Conservation (phyloP, 805 yeast genomes). For the Starmerella davenportii region DNA sequence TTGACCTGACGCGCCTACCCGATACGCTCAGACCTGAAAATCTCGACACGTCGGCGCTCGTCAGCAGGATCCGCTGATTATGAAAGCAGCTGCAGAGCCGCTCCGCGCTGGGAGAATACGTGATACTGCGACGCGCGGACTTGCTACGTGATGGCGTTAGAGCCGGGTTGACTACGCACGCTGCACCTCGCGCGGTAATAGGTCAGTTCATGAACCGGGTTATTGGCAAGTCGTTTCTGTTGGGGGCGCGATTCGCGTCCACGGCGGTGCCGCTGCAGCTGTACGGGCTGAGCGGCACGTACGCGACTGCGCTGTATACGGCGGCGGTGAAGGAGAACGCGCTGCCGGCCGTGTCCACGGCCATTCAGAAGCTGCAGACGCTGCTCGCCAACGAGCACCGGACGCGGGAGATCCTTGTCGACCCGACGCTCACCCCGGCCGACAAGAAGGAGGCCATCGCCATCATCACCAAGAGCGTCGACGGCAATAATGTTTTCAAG, state of each 20-base stretch:
- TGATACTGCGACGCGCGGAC: too few relatives aligned
- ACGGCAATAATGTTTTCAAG: slow-evolving; percentile 50
- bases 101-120: too few relatives aligned
- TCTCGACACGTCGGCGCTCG: too few relatives aligned
- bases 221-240: neutral
- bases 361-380: slow-evolving; percentile 40
- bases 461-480: slow-evolving; percentile 31
- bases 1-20: too few relatives aligned
- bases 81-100: too few relatives aligned
- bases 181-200: neutral
- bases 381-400: slow-evolving; percentile 46
- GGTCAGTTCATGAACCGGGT: neutral
- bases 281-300: slow-evolving; percentile 90
- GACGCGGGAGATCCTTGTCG: slow-evolving; percentile 41
- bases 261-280: slow-evolving; percentile 68
- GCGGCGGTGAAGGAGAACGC: slow-evolving; percentile 75
- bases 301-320: slow-evolving; percentile 83
- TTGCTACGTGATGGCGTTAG: too few relatives aligned
- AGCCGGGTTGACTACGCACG: too few relatives aligned
- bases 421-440: slow-evolving; percentile 65
- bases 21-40: too few relatives aligned
- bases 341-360: slow-evolving; percentile 48
- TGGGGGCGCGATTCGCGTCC: neutral
- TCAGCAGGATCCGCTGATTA: too few relatives aligned
- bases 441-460: slow-evolving; percentile 60